phyloP scores from a whole-genome alignment of 2,329 filamentous ascomycete species.

The Clonostachys sp. region DNA sequence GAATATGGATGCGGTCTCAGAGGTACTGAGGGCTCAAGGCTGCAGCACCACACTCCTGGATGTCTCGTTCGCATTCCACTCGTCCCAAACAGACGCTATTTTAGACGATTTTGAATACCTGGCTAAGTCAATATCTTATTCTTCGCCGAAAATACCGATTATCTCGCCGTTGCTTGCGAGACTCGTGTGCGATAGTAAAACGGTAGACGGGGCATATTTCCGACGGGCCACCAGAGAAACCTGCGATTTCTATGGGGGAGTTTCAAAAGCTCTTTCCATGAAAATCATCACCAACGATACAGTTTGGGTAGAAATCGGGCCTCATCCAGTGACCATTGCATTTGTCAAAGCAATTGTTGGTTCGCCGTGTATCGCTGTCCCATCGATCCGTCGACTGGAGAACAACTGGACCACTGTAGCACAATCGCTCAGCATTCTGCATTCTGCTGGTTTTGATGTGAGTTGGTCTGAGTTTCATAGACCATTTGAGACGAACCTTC shows the following conservation, averaged over 20 bases:
- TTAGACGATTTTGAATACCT: constrained; percentile 42
- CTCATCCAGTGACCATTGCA: constrained; percentile 56
- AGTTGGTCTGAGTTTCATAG: constrained; percentile 67
- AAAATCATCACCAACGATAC: constrained; percentile 48
- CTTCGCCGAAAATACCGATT: constrained; percentile 17
- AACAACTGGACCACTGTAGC: constrained; percentile 59
- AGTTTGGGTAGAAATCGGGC: constrained; percentile 64
- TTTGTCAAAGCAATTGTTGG: constrained; percentile 58
- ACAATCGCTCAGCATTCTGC: constrained; percentile 48
- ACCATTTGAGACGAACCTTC: constrained; percentile 27
- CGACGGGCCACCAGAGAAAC: constrained; percentile 54
- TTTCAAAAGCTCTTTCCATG: constrained; percentile 41
- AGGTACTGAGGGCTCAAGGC: neutral
- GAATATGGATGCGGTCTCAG: constrained; percentile 30
- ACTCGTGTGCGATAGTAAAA: constrained; percentile 43
- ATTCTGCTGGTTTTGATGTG: constrained; percentile 55
- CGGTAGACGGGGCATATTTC: constrained; percentile 53
- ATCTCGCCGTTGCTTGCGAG: constrained; percentile 39
- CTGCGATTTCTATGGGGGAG: constrained; percentile 58
- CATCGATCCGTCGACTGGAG: constrained; percentile 57
- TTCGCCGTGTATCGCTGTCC: constrained; percentile 41
- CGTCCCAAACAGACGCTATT: constrained; percentile 29
- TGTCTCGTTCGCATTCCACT: constrained; percentile 29
- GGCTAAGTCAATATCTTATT: too few relatives aligned
- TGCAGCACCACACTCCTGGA: constrained; percentile 25